Evolutionary conservation across 345 rosid species (phyloP).

Genomic region (Rhodomyrtus tomentosa): DNA sequence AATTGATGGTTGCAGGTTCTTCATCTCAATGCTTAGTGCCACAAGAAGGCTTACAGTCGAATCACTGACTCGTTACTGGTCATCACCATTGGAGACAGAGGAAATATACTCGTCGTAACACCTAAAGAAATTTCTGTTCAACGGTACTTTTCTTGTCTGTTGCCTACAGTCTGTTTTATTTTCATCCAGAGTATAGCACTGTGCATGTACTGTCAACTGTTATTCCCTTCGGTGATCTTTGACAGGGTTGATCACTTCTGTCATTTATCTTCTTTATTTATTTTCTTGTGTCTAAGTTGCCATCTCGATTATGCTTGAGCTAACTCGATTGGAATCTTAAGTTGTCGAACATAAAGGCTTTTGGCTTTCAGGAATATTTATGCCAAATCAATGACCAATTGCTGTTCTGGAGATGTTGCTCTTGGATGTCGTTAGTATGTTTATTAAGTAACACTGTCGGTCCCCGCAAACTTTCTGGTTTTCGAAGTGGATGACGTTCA

Average conservation of each 20-base stretch:
- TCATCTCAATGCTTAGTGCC: constrained; percentile 93
- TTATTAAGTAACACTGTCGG: background rate
- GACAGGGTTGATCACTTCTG: background rate
- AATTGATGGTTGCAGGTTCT: constrained; percentile 90
- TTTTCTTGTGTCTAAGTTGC: background rate
- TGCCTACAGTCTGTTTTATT: background rate
- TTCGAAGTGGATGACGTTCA: background rate
- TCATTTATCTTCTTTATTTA: background rate
- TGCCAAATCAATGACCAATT: background rate
- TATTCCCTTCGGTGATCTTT: background rate
- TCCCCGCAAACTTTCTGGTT: background rate
- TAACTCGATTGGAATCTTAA: background rate
- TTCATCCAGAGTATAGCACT: background rate
- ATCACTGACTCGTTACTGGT: constrained; percentile 77
- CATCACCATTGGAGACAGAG: constrained; percentile 61
- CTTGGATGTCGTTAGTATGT: background rate
- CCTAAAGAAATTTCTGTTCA: background rate
- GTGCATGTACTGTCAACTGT: background rate
- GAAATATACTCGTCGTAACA: constrained; percentile 30
- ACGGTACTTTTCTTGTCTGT: background rate
- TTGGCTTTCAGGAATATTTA: background rate
- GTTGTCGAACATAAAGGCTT: background rate
- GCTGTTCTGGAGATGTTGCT: background rate
- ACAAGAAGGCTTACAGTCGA: constrained; percentile 78
- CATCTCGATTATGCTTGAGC: background rate